Base-by-base conservation (phyloP, 768 basidiomycete species). In the Infundibulicybe gibba region DNA sequence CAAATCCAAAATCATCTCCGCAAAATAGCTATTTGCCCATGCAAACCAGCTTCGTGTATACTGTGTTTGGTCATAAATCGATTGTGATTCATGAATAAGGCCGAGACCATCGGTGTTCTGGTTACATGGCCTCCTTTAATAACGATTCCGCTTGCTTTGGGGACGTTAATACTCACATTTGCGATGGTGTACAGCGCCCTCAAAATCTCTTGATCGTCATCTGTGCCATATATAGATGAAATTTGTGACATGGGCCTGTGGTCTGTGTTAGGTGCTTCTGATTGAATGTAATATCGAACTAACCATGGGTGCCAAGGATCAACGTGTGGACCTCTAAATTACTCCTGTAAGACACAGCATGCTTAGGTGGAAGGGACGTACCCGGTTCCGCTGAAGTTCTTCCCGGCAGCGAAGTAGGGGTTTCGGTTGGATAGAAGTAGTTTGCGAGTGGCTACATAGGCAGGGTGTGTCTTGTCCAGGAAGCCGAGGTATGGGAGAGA, bases 11-110 rank as follows among this genome's bases (percentile, higher is more conserved):
- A 90, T 68, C 85, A 89, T 87, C 68, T 90, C 87, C 32, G 87
- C 80, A 57, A 89, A 90, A 62, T 85, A 90, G 62, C 85, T 85
- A 60, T 87, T 88, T 12, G 82, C 87, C 87, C 86, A 89, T 16
- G 87, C 87, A 62, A 89, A 89, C 86, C 86, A 89, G 15, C 80
- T 72, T 16, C 87, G 73, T 32, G 85, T 87, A 56, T 85, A 88
- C 20, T 72, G 70, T 13, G 63, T 65, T 15, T 62, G 54, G 31
- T 80, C 62, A 61, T 83, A 82, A 48, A 89, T 83, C 8, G 75
- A 75, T 54, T 81, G 75, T 1, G 83, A 84, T 61, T 90, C 87
- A 58, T 90, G 87, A 39, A 89, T 85, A 37, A 90, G 66, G n/a
- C 87, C 87, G 12, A 90, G 72, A 2, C 83, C 81, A 15, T 74